Evolutionary conservation across 352 stramenopile genomes (phyloP).

Genomic region (Phytophthora fragariae): DNA sequence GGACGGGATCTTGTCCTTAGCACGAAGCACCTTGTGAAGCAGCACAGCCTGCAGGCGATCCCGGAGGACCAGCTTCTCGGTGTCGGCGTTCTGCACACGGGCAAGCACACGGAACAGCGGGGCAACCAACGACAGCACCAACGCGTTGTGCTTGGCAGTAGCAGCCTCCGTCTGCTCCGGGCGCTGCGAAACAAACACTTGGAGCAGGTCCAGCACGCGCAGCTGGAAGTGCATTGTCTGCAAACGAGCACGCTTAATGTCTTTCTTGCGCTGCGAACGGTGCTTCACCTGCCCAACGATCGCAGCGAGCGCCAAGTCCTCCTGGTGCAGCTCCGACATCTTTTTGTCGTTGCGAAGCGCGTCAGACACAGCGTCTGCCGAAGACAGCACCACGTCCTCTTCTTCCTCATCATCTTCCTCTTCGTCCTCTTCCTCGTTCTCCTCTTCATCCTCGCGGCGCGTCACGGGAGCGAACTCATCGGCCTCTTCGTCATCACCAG

Average conservation of each 20-base stretch:
- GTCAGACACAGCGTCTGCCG: conserved; percentile 65
- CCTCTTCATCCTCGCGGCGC: conserved; percentile 43
- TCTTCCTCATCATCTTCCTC: conserved; percentile 50
- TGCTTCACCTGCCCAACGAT: conserved; percentile 84
- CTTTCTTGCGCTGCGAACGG: conserved; percentile 79
- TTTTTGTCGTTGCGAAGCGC: conserved; percentile 72
- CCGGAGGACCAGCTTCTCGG: conserved; percentile 76
- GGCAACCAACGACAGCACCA: conserved; percentile 60
- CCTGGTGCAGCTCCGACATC: conserved; percentile 71
- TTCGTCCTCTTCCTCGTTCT: conserved; percentile 46
- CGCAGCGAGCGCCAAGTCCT: conserved; percentile 81
- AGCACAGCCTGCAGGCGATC: conserved; percentile 77
- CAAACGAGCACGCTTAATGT: conserved; percentile 69
- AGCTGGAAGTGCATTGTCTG: conserved; percentile 89
- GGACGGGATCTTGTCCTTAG: conserved; percentile 56
- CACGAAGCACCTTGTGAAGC: conserved; percentile 69
- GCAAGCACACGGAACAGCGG: conserved; percentile 72
- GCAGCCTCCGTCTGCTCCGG: conserved; percentile 27
- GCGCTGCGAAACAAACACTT: conserved; percentile 65
- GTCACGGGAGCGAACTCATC: conserved; percentile 55
- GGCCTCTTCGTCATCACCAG: conserved; percentile 46
- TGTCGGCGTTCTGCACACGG: conserved; percentile 60
- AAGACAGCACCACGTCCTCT: conserved; percentile 63
- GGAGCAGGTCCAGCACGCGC: conserved; percentile 81
- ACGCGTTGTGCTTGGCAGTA: conserved; percentile 30